Evolutionary conservation across 495 filamentous ascomycete species (phyloP).

Genomic region (Xylaria curta): DNA sequence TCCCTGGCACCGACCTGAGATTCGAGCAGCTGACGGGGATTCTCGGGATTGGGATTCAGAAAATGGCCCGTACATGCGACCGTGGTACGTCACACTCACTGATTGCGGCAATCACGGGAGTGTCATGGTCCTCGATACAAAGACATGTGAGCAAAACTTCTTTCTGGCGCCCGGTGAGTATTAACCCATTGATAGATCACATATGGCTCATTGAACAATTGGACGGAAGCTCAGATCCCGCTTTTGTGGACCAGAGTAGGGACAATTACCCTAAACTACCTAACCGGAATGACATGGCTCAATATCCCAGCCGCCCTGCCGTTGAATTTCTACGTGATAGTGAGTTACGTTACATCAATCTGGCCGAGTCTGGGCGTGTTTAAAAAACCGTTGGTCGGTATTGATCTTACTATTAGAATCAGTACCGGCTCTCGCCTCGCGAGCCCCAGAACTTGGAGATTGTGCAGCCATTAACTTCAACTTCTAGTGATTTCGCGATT

Average conservation of each 20-base stretch:
- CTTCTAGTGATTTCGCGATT: neutral
- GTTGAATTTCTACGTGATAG: conserved; percentile 3
- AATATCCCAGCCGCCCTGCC: neutral
- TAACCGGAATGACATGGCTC: neutral
- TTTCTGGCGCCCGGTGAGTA: neutral
- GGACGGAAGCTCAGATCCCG: neutral
- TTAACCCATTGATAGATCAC: neutral
- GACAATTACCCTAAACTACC: neutral
- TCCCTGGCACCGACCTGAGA: neutral
- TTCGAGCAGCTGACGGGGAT: neutral
- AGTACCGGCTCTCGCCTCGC: neutral
- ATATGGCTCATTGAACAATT: conserved; percentile 2
- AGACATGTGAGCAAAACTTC: neutral
- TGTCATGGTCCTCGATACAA: conserved; percentile 14
- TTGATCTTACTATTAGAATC: neutral
- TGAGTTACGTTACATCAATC: neutral
- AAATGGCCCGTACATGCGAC: conserved; percentile 9
- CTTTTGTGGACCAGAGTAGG: neutral
- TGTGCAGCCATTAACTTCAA: neutral
- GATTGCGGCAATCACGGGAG: conserved; percentile 12
- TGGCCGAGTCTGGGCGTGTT: neutral
- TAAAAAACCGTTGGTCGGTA: neutral
- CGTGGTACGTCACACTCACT: conserved; percentile 5
- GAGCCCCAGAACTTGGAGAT: neutral
- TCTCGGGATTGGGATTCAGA: conserved; percentile 5